These are phyloP conservation scores for Mycena filopes DNA, from an alignment of 768 basidiomycete species.

Conservation along the genomic window DNA sequence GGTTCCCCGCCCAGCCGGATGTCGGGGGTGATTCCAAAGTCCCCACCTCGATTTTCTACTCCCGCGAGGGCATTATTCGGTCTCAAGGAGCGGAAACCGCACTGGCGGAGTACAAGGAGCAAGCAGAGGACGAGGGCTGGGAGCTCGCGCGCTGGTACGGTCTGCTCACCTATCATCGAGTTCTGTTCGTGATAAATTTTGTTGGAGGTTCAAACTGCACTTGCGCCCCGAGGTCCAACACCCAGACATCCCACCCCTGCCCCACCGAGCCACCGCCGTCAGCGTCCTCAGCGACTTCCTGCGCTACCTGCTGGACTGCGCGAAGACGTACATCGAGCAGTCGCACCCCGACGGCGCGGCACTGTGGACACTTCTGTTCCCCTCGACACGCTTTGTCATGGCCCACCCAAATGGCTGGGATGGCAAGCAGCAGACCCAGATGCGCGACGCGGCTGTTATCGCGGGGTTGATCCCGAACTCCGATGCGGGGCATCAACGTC, in stretches of 20 bases:
- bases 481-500: conserved; percentile 47
- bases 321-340: conserved; percentile 54
- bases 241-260: conserved; percentile 51
- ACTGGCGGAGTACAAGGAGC: conserved; percentile 1
- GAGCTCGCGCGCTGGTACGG: conserved; percentile 18
- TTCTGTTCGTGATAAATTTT: background rate
- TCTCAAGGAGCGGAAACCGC: conserved; percentile 31
- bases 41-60: conserved; percentile 31
- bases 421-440: conserved; percentile 59
- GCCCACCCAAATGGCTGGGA: conserved; percentile 70
- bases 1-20: conserved; percentile 24
- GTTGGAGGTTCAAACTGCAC: conserved; percentile 54
- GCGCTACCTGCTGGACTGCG: conserved; percentile 54
- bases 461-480: conserved; percentile 56
- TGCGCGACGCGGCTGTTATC: conserved; percentile 57
- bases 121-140: conserved; percentile 21
- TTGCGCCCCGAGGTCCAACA: conserved; percentile 45
- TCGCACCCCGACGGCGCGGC: conserved; percentile 48
- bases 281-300: too few species aligned
- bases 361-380: conserved; percentile 53
- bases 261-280: conserved; percentile 52
- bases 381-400: conserved; percentile 57
- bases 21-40: conserved; percentile 34
- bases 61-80: conserved; percentile 18
- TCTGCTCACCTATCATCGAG: background rate